phyloP scores from a whole-genome alignment of 179 eudicot genomes.

The Pouteria campechiana region DNA sequence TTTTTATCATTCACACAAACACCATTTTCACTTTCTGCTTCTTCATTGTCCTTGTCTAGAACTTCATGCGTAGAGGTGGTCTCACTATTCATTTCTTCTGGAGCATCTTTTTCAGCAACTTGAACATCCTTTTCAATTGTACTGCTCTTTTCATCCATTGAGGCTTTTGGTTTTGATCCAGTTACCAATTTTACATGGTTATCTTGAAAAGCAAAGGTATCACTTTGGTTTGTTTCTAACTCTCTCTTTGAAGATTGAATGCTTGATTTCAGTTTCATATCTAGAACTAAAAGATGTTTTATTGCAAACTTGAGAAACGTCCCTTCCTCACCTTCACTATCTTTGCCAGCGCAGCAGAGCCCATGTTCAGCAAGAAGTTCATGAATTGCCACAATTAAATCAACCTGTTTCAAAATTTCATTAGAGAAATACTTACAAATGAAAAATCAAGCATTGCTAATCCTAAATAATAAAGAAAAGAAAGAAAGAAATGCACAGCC shows the following conservation, averaged over 20 bases:
- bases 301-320: slow-evolving; percentile 93
- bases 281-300: slow-evolving; percentile 77
- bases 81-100: slow-evolving; percentile 9
- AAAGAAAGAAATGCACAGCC: not conserved
- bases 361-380: slow-evolving; percentile 93
- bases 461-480: not conserved
- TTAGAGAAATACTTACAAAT: no score
- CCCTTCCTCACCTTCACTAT: slow-evolving; percentile 85
- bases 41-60: slow-evolving; percentile 12
- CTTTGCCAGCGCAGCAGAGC: slow-evolving; percentile 71
- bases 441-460: slow-evolving; percentile 2
- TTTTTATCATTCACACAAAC: slow-evolving; percentile 7
- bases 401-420: no score
- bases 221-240: slow-evolving; percentile 19
- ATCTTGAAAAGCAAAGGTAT: slow-evolving; percentile 19
- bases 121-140: slow-evolving; percentile 6
- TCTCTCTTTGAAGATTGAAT: slow-evolving; percentile 30
- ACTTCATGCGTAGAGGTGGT: slow-evolving; percentile 17
- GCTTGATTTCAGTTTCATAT: slow-evolving; percentile 76
- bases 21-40: slow-evolving; percentile 11
- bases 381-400: slow-evolving; percentile 72
- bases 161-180: slow-evolving; percentile 12
- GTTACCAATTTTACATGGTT: slow-evolving; percentile 15
- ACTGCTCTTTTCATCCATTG: slow-evolving; percentile 7
- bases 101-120: slow-evolving; percentile 13